Percentiles rank a stretch among this genome's conserved stretches.
Evolutionary conservation across 768 basidiomycete species (phyloP).

Genomic region (Psilocybe sp.): DNA sequence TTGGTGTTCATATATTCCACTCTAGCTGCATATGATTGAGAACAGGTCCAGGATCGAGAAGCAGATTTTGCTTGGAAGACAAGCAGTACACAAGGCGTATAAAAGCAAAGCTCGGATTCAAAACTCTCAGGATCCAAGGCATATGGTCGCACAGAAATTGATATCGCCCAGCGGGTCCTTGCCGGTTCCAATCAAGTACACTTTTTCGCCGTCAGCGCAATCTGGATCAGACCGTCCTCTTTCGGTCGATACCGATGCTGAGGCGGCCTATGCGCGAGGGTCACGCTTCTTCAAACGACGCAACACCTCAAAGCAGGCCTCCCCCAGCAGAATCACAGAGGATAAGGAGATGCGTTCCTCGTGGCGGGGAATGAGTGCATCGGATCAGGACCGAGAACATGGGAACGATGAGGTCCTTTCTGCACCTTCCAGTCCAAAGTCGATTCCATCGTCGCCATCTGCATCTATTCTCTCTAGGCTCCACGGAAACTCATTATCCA

Average conservation of each 20-base stretch:
- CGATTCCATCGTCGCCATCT: constrained; percentile 9
- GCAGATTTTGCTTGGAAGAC: constrained; percentile 77
- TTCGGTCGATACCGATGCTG: constrained; percentile 78
- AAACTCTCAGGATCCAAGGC: constrained; percentile 19
- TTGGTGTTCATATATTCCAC: background rate
- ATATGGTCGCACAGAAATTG: constrained; percentile 12
- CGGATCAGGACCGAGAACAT: constrained; percentile 12
- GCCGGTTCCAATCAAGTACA: too few species aligned
- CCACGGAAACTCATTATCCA: constrained; percentile 42
- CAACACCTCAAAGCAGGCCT: constrained; percentile 30
- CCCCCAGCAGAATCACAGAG: constrained; percentile 23
- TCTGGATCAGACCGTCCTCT: constrained; percentile 52
- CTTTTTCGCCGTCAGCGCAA: constrained; percentile 20
- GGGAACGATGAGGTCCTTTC: constrained; percentile 3
- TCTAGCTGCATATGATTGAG: constrained; percentile 87
- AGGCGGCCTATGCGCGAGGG: constrained; percentile 62
- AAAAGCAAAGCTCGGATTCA: constrained; percentile 30
- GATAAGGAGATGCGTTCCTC: constrained; percentile 36
- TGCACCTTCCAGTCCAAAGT: constrained; percentile 5
- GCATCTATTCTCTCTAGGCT: constrained; percentile 37
- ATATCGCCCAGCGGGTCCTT: background rate
- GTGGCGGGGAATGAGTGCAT: constrained; percentile 48
- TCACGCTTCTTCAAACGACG: constrained; percentile 54
- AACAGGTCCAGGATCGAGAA: constrained; percentile 86
- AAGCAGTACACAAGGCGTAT: constrained; percentile 58